Conservation (phyloP, 345 rosid species). For the Stellera chamaejasme region DNA sequence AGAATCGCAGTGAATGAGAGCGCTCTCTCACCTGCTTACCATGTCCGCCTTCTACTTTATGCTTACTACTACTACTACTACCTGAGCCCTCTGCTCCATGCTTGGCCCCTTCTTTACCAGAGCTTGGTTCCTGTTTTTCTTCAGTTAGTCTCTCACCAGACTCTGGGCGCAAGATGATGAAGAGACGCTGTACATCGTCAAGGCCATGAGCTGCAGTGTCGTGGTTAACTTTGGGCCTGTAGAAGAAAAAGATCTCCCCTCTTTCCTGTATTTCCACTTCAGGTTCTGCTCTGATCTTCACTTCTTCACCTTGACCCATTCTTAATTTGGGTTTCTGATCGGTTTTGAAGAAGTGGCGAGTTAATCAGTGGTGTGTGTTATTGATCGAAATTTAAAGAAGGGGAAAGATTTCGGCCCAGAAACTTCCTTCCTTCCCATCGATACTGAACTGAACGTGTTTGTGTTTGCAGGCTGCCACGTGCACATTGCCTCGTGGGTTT, state of each 20-base stretch:
- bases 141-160: slow-evolving; percentile 47
- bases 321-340: background rate
- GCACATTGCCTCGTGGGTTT: too few relatives aligned
- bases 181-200: slow-evolving; percentile 60
- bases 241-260: slow-evolving; percentile 81
- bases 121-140: slow-evolving; percentile 51
- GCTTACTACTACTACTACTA: slow-evolving; percentile 4
- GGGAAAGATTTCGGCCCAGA: too few relatives aligned
- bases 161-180: slow-evolving; percentile 54
- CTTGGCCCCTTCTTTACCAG: slow-evolving; percentile 43
- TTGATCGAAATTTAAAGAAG: too few relatives aligned
- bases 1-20: background rate
- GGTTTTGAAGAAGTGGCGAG: too few relatives aligned
- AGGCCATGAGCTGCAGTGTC: slow-evolving; percentile 49
- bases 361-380: too few relatives aligned
- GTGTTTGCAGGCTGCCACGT: too few relatives aligned
- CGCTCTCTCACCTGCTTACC: slow-evolving; percentile 35
- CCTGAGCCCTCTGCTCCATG: slow-evolving; percentile 2
- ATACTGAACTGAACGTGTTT: too few relatives aligned
- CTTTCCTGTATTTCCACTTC: slow-evolving; percentile 42
- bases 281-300: slow-evolving; percentile 27
- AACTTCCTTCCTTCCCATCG: too few relatives aligned
- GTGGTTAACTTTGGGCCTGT: slow-evolving; percentile 63
- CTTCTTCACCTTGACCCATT: slow-evolving; percentile 39
- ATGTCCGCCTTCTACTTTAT: slow-evolving; percentile 34